phyloP scores from a whole-genome alignment of 2,329 filamentous ascomycete species.

The Fusarium begoniae region DNA sequence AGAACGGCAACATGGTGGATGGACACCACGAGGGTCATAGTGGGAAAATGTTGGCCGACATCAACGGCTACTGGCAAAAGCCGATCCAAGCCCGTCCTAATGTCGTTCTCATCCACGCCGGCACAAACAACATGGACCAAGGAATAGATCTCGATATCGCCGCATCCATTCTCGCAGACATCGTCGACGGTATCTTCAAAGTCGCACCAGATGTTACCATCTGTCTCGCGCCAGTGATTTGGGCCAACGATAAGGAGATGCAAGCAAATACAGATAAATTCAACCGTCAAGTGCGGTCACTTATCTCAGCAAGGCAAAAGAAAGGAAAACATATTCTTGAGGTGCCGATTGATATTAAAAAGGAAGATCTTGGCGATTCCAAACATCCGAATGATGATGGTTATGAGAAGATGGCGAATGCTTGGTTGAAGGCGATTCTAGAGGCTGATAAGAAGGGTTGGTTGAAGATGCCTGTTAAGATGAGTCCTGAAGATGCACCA shows the following conservation, averaged over 20 bases:
- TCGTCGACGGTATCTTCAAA: slow-evolving; percentile 24
- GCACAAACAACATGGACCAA: slow-evolving; percentile 31
- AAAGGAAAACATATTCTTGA: slow-evolving; percentile 11
- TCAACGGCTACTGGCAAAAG: slow-evolving; percentile 19
- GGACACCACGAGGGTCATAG: slow-evolving; percentile 27
- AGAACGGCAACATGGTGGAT: slow-evolving; percentile 20
- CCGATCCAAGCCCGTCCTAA: slow-evolving; percentile 26
- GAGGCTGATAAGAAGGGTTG: slow-evolving; percentile 22
- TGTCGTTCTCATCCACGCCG: slow-evolving; percentile 26
- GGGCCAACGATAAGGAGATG: slow-evolving; percentile 25
- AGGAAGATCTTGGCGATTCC: slow-evolving; percentile 10
- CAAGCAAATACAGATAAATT: slow-evolving; percentile 27
- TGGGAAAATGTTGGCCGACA: slow-evolving; percentile 17
- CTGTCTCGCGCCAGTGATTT: slow-evolving; percentile 22
- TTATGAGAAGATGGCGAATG: slow-evolving; percentile 30
- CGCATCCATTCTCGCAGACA: neutral
- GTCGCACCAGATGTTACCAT: slow-evolving; percentile 21
- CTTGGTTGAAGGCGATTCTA: slow-evolving; percentile 23
- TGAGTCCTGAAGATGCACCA: slow-evolving; percentile 8
- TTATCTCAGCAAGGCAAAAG: neutral
- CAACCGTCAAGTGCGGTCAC: slow-evolving; percentile 7
- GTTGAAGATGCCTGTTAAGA: slow-evolving; percentile 16
- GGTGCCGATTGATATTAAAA: slow-evolving; percentile 17
- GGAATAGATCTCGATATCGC: slow-evolving; percentile 6
- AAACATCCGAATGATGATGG: slow-evolving; percentile 31